Conservation (phyloP, 108 stramenopile genomes). For the Cylindrotheca fusiformis region DNA sequence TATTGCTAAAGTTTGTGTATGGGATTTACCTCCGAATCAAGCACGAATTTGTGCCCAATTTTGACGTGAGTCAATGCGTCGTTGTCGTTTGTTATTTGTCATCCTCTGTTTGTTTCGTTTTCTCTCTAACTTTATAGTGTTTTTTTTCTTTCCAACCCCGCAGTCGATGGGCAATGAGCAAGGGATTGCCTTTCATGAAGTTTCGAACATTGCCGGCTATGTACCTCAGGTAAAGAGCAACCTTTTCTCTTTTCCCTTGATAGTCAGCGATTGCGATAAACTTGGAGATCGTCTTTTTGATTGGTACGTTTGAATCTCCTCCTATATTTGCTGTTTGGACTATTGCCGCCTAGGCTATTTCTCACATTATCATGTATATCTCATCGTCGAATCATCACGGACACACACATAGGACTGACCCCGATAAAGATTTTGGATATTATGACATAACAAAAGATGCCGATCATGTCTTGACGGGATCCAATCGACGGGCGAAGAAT, state of each 20-base stretch:
- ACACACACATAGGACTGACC: conserved; percentile 40
- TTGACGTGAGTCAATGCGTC: not conserved
- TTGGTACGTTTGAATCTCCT: conserved; percentile 24
- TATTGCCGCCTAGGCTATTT: not conserved
- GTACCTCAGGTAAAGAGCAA: conserved; percentile 65
- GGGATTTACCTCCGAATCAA: not conserved
- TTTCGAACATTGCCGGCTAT: conserved; percentile 47
- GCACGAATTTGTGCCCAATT: not conserved
- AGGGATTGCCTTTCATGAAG: conserved; percentile 57
- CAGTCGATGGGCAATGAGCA: conserved; percentile 40
- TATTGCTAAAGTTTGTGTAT: conserved; percentile 26
- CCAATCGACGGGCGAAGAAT: conserved; percentile 16
- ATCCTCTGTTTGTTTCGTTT: no score
- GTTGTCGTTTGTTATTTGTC: no score
- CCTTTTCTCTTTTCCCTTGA: conserved; percentile 71
- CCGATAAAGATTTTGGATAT: conserved; percentile 55
- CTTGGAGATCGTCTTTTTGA: conserved; percentile 66
- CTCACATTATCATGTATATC: no score
- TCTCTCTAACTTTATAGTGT: not conserved
- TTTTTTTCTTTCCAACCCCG: not conserved
- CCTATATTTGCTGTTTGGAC: not conserved
- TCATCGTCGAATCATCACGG: conserved; percentile 1
- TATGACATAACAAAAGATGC: conserved; percentile 85
- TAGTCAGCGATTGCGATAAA: conserved; percentile 64
- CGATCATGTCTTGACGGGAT: conserved; percentile 34